Evolutionary conservation across 2,329 filamentous ascomycete species (phyloP), one percentile per base, ranked within the genome.

Genomic region (Colletotrichum lini): DNA sequence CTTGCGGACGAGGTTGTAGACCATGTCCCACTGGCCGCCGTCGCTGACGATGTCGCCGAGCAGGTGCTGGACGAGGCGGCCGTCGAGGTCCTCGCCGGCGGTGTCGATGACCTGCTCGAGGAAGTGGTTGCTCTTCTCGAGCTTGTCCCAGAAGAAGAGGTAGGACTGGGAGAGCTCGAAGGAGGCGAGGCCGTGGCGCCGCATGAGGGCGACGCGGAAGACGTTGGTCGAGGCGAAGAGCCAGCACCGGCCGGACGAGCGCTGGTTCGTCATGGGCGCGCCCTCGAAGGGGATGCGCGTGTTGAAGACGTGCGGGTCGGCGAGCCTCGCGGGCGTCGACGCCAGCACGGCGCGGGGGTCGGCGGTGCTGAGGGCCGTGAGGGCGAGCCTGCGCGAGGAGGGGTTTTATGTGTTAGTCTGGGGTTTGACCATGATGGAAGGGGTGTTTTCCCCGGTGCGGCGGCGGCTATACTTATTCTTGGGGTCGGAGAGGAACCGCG

Each of bases 21-120:
- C 92, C 94, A 97, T 97, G 80, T 97, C 94, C 94, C 94, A 97
- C 80, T 97, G 94, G 0, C 95, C 94, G 38, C 95, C 94, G 78
- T 97, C 95, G 9, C 88, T 89, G 5, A 96, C 90, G 0, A 94
- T 92, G 26, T 89, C 86, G 0, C 84, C 82, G 38, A 96, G 84
- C 4, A 97, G 82, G 4, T 87, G 88, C 79, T 95, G 92, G 3
- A 97, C 87, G 4, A 97, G 82, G 12, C 95, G 85, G 26, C 91
- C 88, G 74, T 95, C 93, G 1, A 97, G 86, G 44, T 92, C 90
- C 76, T 94, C 87, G 62, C 85, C 84, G 0, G 89, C 87, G 0
- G 94, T 97, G 73, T 94, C 90, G 66, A 97, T 88, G 72, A 96
- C 89, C 77, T 93, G 92, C 82, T 97, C 94, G 21, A 97, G 87